Percentiles rank a stretch among this genome's conserved stretches.
Conservation (phyloP, 208 protist genomes). For the Leishmania guyanensis region DNA sequence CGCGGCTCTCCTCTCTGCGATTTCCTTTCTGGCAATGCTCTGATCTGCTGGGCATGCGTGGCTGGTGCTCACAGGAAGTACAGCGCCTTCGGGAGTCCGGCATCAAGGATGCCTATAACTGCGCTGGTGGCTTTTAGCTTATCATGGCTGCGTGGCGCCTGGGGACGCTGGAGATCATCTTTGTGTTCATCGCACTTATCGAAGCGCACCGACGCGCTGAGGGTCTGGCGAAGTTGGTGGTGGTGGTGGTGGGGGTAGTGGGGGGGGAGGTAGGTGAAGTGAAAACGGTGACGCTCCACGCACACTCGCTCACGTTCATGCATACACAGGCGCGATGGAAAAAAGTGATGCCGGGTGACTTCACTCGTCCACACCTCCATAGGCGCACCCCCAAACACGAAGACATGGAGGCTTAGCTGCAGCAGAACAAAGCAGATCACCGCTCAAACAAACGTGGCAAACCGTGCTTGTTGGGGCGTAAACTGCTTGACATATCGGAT, state of each 20-base stretch:
- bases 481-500: not conserved
- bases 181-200: conserved; percentile 11
- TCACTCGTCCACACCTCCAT: not conserved
- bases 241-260: not conserved
- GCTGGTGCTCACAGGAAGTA: conserved; percentile 23
- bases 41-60: conserved; percentile 41
- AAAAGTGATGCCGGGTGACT: not conserved
- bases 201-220: not conserved
- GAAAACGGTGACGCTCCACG: not conserved
- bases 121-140: conserved; percentile 26
- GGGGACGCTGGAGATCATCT: conserved; percentile 27
- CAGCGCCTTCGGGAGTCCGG: not conserved
- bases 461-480: not conserved
- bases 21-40: conserved; percentile 23
- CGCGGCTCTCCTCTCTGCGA: conserved; percentile 22
- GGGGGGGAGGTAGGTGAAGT: not conserved
- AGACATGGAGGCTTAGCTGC: not conserved
- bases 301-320: not conserved
- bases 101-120: not conserved
- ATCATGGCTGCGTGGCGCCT: conserved; percentile 45
- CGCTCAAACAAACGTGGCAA: not conserved
- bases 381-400: not conserved
- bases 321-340: not conserved
- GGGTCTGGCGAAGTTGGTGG: not conserved
- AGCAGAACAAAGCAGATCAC: not conserved